Evolutionary conservation across 805 yeast genomes (phyloP).

Genomic region (Sungouiella thailandica): DNA sequence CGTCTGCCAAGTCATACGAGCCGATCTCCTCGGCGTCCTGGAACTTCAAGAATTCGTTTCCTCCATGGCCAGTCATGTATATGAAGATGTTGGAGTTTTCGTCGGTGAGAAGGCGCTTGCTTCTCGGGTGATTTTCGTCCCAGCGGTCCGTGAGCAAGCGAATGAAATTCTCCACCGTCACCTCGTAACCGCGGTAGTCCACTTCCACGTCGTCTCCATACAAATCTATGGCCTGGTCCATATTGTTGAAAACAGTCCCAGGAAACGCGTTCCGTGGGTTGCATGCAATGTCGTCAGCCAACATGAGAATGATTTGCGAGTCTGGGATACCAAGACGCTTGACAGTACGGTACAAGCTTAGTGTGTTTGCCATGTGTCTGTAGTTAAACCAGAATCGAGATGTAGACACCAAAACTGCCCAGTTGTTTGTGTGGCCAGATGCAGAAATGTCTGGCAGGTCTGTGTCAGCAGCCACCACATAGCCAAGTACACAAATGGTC

Average conservation of each 20-base stretch:
- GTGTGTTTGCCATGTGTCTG: conserved; percentile 94
- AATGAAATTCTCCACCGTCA: conserved; percentile 95
- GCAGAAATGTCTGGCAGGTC: conserved; percentile 24
- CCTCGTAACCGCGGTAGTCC: conserved; percentile 96
- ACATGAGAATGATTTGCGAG: conserved; percentile 92
- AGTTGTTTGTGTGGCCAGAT: conserved; percentile 57
- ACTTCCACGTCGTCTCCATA: conserved; percentile 95
- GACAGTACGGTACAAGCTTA: conserved; percentile 92
- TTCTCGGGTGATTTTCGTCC: conserved; percentile 90
- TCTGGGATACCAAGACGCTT: conserved; percentile 96
- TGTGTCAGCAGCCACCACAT: conserved; percentile 12
- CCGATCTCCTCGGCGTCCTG: conserved; percentile 99
- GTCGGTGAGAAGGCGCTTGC: conserved; percentile 86
- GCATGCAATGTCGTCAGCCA: conserved; percentile 96
- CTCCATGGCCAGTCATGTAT: conserved; percentile 98
- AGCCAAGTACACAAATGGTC: conserved; percentile 3
- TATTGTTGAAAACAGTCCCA: conserved; percentile 91
- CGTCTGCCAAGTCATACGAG: conserved; percentile 93
- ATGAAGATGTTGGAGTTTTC: conserved; percentile 91
- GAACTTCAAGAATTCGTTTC: conserved; percentile 92
- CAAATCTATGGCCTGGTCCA: conserved; percentile 84
- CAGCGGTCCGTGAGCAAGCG: conserved; percentile 90
- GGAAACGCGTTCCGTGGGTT: conserved; percentile 95
- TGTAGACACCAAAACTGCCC: conserved; percentile 92
- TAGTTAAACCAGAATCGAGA: conserved; percentile 98